phyloP scores from a whole-genome alignment of 331 rosid species.

The Ulmus americana region DNA sequence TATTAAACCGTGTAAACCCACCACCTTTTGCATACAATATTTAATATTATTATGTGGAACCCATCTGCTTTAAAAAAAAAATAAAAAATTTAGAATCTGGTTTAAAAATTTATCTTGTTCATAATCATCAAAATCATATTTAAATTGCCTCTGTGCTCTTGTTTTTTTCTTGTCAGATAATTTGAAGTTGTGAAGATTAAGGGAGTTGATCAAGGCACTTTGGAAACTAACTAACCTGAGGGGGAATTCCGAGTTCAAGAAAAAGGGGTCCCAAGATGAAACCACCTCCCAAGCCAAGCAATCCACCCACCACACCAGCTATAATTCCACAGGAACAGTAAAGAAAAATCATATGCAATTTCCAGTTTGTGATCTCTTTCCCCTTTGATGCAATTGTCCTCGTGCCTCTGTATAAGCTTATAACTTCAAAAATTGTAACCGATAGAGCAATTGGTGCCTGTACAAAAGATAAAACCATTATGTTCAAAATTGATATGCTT shows the following conservation, averaged over 20 bases:
- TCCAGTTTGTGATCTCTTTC: constrained; percentile 67
- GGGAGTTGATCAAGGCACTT: not conserved
- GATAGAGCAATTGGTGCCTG: constrained; percentile 63
- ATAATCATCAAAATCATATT: not conserved
- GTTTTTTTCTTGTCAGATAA: not conserved
- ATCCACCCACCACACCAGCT: constrained; percentile 74
- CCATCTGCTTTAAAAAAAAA: too few relatives aligned
- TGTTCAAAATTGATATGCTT: not conserved
- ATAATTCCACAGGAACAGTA: constrained; percentile 59
- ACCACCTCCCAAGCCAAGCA: constrained; percentile 75
- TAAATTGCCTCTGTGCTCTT: not conserved
- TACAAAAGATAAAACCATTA: constrained; percentile 11
- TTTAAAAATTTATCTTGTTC: too few relatives aligned
- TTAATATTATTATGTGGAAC: too few relatives aligned
- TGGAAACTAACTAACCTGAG: constrained; percentile 41
- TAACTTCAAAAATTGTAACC: constrained; percentile 58
- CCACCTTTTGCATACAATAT: too few relatives aligned
- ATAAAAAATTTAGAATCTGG: too few relatives aligned
- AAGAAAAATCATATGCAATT: constrained; percentile 48
- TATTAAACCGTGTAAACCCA: too few relatives aligned
- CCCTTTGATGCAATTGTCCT: constrained; percentile 73
- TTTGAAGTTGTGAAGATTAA: not conserved
- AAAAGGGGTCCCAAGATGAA: constrained; percentile 73
- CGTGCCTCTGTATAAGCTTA: constrained; percentile 56
- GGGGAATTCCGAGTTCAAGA: constrained; percentile 75